A percentile compares a stretch with the other conserved stretches of the same genome.
These are phyloP conservation scores for Evernia prunastri DNA, from an alignment of 495 filamentous ascomycete genomes.

Conservation along the genomic window DNA sequence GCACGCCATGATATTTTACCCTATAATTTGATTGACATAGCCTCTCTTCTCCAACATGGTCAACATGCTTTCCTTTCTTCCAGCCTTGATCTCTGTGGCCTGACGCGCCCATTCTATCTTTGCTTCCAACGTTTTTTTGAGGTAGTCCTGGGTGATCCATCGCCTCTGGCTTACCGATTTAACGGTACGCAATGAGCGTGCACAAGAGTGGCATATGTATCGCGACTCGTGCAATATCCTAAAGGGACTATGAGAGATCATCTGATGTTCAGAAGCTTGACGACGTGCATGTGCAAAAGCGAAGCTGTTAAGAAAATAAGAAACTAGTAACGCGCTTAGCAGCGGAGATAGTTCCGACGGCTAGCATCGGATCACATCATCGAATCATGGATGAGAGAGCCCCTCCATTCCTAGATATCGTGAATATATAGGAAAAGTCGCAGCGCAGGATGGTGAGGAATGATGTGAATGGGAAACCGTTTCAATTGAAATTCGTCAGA, in stretches of 20 bases:
- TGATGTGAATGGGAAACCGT: slow-evolving; percentile 24
- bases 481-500: slow-evolving; percentile 33
- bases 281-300: neutral
- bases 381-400: neutral
- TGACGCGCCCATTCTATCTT: slow-evolving; percentile 49
- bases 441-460: slow-evolving; percentile 22
- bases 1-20: slow-evolving; percentile 44
- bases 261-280: neutral
- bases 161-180: slow-evolving; percentile 31
- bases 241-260: neutral
- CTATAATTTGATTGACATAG: slow-evolving; percentile 71
- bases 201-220: slow-evolving; percentile 17
- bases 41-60: slow-evolving; percentile 72
- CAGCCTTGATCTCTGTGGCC: slow-evolving; percentile 52
- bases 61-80: slow-evolving; percentile 57
- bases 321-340: neutral
- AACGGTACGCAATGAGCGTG: neutral
- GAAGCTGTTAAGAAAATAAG: neutral
- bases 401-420: too few relatives aligned
- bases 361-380: neutral
- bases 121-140: slow-evolving; percentile 49
- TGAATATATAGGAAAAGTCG: too few relatives aligned
- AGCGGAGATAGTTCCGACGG: neutral
- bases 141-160: slow-evolving; percentile 44
- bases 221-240: neutral